Percentiles rank a stretch among this genome's conserved stretches.
Evolutionary conservation across 371 early-diverging fungal genomes (phyloP).

Genomic region (Thermomucor indicae-seudaticae): DNA sequence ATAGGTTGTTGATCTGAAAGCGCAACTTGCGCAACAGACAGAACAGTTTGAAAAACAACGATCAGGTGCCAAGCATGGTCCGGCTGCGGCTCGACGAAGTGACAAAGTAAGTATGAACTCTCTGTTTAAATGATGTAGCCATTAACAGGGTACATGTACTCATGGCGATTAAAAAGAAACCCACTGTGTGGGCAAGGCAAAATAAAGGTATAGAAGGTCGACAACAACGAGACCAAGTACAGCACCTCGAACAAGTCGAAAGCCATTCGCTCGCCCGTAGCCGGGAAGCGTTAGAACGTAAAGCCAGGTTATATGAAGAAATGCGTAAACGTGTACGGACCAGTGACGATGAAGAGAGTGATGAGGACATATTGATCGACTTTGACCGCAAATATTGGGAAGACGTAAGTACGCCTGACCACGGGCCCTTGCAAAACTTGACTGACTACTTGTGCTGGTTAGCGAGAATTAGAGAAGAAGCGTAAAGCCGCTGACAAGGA

Average conservation of each 20-base stretch:
- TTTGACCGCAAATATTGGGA: conserved; percentile 43
- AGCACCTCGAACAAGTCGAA: conserved; percentile 27
- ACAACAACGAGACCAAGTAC: conserved; percentile 20
- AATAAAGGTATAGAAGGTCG: conserved; percentile 56
- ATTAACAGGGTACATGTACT: no score
- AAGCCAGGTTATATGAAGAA: conserved; percentile 61
- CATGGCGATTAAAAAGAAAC: no score
- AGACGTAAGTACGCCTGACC: conserved; percentile 15
- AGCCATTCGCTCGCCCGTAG: conserved; percentile 33
- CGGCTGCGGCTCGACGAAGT: conserved; percentile 19
- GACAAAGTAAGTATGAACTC: conserved; percentile 11
- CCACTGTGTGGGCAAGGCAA: conserved; percentile 52
- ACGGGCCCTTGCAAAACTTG: no score
- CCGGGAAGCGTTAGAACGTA: conserved; percentile 60
- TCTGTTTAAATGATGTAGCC: neutral
- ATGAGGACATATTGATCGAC: conserved; percentile 42
- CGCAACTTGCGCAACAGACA: conserved; percentile 33
- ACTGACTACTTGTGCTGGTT: no score
- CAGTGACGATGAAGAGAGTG: conserved; percentile 20
- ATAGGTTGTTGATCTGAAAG: conserved; percentile 34
- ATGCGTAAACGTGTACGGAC: conserved; percentile 30
- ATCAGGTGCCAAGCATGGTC: conserved; percentile 27
- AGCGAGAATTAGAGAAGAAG: neutral
- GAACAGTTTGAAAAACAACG: conserved; percentile 33
- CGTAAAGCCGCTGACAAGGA: conserved; percentile 1